phyloP scores from a whole-genome alignment of 495 filamentous ascomycete genomes.

The Penicillium cataractarum region DNA sequence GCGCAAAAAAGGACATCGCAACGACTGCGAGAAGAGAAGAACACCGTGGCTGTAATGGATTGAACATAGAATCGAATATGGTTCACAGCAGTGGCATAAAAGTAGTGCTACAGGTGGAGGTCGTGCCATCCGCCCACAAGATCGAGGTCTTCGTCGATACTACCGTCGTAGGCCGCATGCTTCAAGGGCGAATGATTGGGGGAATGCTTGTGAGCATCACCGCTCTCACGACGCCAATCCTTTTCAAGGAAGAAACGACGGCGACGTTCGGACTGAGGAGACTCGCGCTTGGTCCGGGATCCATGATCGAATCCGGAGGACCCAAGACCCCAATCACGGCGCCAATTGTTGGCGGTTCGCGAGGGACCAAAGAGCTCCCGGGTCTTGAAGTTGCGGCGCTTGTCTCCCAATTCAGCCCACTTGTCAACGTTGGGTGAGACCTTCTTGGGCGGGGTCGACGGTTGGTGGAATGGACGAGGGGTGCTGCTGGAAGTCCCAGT shows the following conservation, averaged over 20 bases:
- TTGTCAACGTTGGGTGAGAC: conserved; percentile 66
- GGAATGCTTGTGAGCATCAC: conserved; percentile 35
- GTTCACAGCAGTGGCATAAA: conserved; percentile 5
- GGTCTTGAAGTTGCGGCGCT: conserved; percentile 67
- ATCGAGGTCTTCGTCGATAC: conserved; percentile 74
- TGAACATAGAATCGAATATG: conserved; percentile 5
- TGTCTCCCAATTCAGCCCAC: conserved; percentile 83
- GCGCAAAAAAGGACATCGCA: conserved; percentile 22
- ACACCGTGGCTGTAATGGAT: background rate
- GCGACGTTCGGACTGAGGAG: conserved; percentile 39
- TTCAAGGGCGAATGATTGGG: conserved; percentile 33
- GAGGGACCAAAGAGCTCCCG: conserved; percentile 44
- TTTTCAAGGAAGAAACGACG: conserved; percentile 49
- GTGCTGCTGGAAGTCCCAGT: conserved; percentile 69
- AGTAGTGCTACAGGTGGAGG: conserved; percentile 48
- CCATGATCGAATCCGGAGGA: conserved; percentile 55
- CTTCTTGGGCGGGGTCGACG: conserved; percentile 46
- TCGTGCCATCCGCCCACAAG: conserved; percentile 91
- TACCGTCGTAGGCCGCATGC: conserved; percentile 49
- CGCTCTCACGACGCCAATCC: conserved; percentile 68
- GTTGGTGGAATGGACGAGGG: conserved; percentile 53
- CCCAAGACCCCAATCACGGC: conserved; percentile 57
- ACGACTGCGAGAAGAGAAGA: conserved; percentile 13
- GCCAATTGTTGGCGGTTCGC: conserved; percentile 49
- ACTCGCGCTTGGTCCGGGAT: conserved; percentile 56